Conservation (phyloP, 2,329 filamentous ascomycete genomes). For the Phialophora expanda region DNA sequence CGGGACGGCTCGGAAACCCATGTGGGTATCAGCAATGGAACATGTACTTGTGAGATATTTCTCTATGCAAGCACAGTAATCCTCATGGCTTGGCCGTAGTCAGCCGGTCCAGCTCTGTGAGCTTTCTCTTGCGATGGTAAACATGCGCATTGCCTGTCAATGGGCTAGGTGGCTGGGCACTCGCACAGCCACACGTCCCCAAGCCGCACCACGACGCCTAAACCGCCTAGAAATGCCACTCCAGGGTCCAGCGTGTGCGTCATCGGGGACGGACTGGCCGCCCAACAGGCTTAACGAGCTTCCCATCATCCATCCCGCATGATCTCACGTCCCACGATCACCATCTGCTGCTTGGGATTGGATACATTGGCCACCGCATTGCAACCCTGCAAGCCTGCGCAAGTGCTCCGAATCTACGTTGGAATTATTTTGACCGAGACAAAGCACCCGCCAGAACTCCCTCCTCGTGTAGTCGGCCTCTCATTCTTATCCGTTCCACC, state of each 20-base stretch:
- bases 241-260: constrained; percentile 1
- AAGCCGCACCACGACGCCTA: neutral
- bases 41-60: neutral
- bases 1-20: constrained; percentile 6
- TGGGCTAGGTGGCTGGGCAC: neutral
- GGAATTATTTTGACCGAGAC: constrained; percentile 18
- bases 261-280: constrained; percentile 5
- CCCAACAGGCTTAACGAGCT: constrained; percentile 16
- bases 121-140: neutral
- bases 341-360: constrained; percentile 32
- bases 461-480: constrained; percentile 9
- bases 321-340: constrained; percentile 31
- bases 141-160: neutral
- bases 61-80: constrained; percentile 8
- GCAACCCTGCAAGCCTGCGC: constrained; percentile 12
- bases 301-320: constrained; percentile 29
- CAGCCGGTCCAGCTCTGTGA: neutral
- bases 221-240: neutral
- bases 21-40: constrained; percentile 1
- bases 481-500: constrained; percentile 19
- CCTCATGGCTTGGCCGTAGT: neutral
- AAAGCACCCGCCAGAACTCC: constrained; percentile 8
- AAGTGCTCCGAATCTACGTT: constrained; percentile 11
- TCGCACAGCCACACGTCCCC: constrained; percentile 7
- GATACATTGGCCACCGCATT: constrained; percentile 25